Evolutionary conservation across 441 rosid species (phyloP), one percentile per base, ranked within the genome.

Genomic region (Adansonia grandidieri): DNA sequence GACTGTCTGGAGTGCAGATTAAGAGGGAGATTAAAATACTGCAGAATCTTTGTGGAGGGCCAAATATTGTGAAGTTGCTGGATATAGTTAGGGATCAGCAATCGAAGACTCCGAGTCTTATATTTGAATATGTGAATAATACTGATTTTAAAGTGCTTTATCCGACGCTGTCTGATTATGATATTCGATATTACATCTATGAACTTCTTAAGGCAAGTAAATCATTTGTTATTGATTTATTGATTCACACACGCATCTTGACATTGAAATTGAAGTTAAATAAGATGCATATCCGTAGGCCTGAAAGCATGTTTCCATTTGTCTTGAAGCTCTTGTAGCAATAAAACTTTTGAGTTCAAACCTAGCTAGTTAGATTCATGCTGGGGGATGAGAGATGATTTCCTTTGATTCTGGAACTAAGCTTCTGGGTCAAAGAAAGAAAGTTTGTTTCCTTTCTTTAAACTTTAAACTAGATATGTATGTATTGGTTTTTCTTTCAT

Each of bases 31-130:
- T 96, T 65, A 94, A 96, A 81, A 96, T 96, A 84, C 85, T 96
- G 80, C 97, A 96, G 88, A 96, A 96, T 85, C 98, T 96, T 13
- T 96, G 97, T 61, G 99, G 99, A 42, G 99, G 99, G 57, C 99
- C 99, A 13, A 96, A 96, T 87, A 87, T 96, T 73, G 90, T 96
- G 75, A 92, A 92, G 87, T 81, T 96, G 87, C 96, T 91, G 50
- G 99, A 96, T 84, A 92, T 96, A 81, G 99, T 96, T 76, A 91
- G 99, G 84, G 99, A 96, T 88, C 97, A 93, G 89, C 99, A 96
- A 80, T 96, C 98, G 5, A 96, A 93, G 85, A 96, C 99, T 5
- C 99, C 98, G 0, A 96, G 99, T 83, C 92, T 96, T 70, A 90
- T 96, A 47, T 96, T 96, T 88, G 98, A 96, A 83, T 88, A 91